Conservation (phyloP, 2,329 filamentous ascomycete genomes). For the Ophiocordyceps camponoti-rufipedis region DNA sequence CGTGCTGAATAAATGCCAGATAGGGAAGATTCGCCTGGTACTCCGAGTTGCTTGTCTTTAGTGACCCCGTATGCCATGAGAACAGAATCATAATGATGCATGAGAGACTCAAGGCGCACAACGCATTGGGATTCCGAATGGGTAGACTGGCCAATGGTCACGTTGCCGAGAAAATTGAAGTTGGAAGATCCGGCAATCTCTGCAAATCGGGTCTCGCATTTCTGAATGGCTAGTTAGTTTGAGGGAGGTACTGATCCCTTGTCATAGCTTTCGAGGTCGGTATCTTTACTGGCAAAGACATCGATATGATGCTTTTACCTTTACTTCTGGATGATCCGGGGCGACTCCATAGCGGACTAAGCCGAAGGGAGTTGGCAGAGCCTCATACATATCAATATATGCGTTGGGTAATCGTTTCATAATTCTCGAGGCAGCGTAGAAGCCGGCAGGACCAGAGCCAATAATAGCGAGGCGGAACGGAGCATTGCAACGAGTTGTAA, state of each 20-base stretch:
- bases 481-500: conserved; percentile 9
- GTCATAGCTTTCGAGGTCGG: no score
- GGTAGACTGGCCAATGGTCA: conserved; percentile 47
- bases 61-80: conserved; percentile 87
- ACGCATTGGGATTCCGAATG: conserved; percentile 22
- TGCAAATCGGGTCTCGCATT: conserved; percentile 85
- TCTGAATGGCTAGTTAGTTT: conserved; percentile 30
- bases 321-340: conserved; percentile 97
- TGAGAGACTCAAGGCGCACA: conserved; percentile 49
- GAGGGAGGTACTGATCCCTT: no score
- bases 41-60: conserved; percentile 58
- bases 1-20: conserved; percentile 71
- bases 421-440: conserved; percentile 79
- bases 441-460: conserved; percentile 87
- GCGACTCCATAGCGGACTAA: conserved; percentile 88
- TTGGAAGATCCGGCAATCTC: conserved; percentile 67
- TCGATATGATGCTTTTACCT: conserved; percentile 34
- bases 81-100: conserved; percentile 77
- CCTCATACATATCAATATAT: conserved; percentile 88
- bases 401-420: conserved; percentile 57
- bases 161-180: conserved; percentile 85
- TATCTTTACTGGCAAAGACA: no score
- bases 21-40: conserved; percentile 60
- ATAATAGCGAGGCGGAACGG: conserved; percentile 71
- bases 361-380: conserved; percentile 80